Percentiles rank a stretch among this genome's conserved stretches.
phyloP scores from a whole-genome alignment of 495 filamentous ascomycete genomes.

The Melanomma pulvis-pyrius region DNA sequence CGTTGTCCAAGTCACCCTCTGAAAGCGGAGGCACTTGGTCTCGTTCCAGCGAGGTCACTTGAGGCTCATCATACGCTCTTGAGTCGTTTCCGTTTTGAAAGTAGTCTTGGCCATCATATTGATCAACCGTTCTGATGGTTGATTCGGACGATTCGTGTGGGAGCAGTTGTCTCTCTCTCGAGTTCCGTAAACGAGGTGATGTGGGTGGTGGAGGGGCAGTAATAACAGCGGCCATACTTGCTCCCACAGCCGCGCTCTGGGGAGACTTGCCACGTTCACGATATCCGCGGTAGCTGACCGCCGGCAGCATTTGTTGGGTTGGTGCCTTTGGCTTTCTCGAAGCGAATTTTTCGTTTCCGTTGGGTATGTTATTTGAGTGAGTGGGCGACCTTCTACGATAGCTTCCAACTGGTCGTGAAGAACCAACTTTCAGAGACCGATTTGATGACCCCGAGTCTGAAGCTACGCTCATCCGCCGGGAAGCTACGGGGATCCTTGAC shows the following conservation, averaged over 20 bases:
- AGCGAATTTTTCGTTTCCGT: not conserved
- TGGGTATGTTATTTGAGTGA: not conserved
- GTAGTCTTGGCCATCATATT: not conserved
- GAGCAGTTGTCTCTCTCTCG: conserved; percentile 76
- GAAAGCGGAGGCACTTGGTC: not conserved
- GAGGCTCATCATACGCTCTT: not conserved
- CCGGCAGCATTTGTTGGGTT: conserved; percentile 2
- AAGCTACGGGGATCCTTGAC: conserved; percentile 32
- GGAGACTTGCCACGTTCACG: conserved; percentile 28
- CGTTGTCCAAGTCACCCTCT: not conserved
- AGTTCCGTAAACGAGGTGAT: conserved; percentile 79
- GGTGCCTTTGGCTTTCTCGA: conserved; percentile 1
- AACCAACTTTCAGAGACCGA: conserved; percentile 15
- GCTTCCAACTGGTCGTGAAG: not conserved
- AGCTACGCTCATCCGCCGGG: conserved; percentile 20
- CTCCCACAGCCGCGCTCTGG: conserved; percentile 40
- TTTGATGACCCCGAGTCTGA: conserved; percentile 36
- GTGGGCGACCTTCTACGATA: conserved; percentile 13
- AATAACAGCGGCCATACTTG: conserved; percentile 67
- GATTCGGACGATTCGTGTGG: conserved; percentile 60
- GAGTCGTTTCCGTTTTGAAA: not conserved
- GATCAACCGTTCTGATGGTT: conserved; percentile 12
- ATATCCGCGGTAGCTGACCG: conserved; percentile 23
- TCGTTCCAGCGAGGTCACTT: not conserved
- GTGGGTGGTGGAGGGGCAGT: conserved; percentile 61